These are phyloP conservation scores for Secale cereale DNA, from an alignment of 176 grass and related monocot genomes.

Conservation along the genomic window DNA sequence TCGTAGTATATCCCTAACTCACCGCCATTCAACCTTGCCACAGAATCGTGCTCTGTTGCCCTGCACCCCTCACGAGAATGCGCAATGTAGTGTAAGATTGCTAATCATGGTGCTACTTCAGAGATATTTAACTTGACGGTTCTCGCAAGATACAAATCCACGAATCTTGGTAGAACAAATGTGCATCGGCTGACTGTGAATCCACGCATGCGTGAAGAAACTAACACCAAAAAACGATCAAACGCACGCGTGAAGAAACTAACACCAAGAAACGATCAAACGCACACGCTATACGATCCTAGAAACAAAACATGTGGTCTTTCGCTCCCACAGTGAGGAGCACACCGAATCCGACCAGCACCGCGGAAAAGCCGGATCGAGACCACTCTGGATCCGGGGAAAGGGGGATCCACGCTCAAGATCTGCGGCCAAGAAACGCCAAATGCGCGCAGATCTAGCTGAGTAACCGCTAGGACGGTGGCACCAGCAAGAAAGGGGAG, in stretches of 20 bases:
- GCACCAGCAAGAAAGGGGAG: not conserved
- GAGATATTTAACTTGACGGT: not conserved
- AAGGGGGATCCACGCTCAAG: constrained; percentile 13
- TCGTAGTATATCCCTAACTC: not conserved
- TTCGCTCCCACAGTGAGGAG: not conserved
- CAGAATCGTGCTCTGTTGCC: constrained; percentile 11
- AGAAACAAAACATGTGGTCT: not conserved
- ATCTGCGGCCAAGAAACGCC: constrained; percentile 31
- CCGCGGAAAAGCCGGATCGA: constrained; percentile 13
- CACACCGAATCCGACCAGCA: not conserved
- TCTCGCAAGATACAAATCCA: not conserved
- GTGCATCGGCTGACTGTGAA: not conserved
- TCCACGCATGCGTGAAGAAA: not conserved
- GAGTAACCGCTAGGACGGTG: constrained; percentile 9
- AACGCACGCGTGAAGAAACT: not conserved
- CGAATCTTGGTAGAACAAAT: not conserved
- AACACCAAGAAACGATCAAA: not conserved
- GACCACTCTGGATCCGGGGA: not conserved
- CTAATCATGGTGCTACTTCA: not conserved
- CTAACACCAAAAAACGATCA: not conserved
- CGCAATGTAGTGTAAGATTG: not conserved
- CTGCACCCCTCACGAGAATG: not conserved
- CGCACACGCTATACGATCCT: not conserved
- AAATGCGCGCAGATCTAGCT: constrained; percentile 40
- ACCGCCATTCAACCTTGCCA: not conserved